Evolutionary conservation across 441 rosid species (phyloP).

Genomic region (Biscutella laevigata): DNA sequence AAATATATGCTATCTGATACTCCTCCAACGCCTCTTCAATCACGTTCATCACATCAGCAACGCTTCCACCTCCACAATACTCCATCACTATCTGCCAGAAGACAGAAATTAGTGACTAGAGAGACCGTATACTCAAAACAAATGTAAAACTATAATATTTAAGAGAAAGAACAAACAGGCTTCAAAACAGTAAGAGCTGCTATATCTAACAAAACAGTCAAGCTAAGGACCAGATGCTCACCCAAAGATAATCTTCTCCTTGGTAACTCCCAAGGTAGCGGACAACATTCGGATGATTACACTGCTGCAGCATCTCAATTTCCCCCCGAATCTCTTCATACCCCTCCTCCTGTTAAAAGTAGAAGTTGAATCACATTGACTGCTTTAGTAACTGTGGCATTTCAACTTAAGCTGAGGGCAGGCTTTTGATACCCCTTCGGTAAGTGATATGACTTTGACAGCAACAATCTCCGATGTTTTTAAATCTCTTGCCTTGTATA

Average conservation of each 20-base stretch:
- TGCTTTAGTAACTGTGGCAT: not conserved
- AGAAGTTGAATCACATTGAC: conserved; percentile 10
- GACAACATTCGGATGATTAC: conserved; percentile 94
- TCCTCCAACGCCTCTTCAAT: conserved; percentile 89
- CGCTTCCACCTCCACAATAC: conserved; percentile 99
- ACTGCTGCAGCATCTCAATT: conserved; percentile 99
- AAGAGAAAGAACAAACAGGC: not conserved
- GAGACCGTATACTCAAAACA: not conserved
- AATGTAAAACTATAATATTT: not conserved
- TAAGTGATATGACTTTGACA: conserved; percentile 83
- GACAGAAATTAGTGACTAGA: conserved; percentile 24
- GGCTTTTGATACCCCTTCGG: conserved; percentile 63
- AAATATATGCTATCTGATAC: conserved; percentile 89
- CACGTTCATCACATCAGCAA: conserved; percentile 89
- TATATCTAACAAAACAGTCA: conserved; percentile 1
- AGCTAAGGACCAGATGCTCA: conserved; percentile 30
- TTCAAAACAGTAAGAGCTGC: conserved; percentile 3
- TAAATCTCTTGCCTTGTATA: conserved; percentile 92
- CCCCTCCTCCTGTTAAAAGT: conserved; percentile 75
- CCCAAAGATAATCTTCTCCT: conserved; percentile 99
- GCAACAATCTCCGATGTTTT: conserved; percentile 98
- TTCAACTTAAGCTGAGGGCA: conserved; percentile 10
- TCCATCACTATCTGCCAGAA: conserved; percentile 97
- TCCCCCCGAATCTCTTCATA: conserved; percentile 98
- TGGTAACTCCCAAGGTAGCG: conserved; percentile 96